Evolutionary conservation across 2,329 filamentous ascomycete genomes (phyloP).

Genomic region (Cadophora gregata): DNA sequence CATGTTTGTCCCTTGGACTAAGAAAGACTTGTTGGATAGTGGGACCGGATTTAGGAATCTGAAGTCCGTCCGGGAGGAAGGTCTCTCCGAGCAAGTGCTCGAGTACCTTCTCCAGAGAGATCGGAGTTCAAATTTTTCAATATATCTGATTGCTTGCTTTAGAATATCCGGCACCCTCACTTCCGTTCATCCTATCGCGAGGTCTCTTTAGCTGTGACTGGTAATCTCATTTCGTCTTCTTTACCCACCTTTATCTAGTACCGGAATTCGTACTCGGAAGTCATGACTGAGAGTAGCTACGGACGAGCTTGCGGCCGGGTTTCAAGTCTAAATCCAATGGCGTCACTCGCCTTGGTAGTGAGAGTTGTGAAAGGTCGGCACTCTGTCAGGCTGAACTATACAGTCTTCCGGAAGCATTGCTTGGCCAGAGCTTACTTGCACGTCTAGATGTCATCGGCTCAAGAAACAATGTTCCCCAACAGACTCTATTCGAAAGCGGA

Average conservation of each 20-base stretch:
- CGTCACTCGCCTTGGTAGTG: background rate
- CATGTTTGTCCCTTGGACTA: background rate
- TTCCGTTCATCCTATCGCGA: background rate
- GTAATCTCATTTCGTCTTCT: background rate
- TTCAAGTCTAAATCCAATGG: conserved; percentile 7
- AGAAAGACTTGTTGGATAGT: background rate
- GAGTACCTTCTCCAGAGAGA: background rate
- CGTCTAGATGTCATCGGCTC: conserved; percentile 1
- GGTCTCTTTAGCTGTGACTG: background rate
- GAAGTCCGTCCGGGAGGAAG: conserved; percentile 7
- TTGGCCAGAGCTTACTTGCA: background rate
- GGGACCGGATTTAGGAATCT: conserved; percentile 1
- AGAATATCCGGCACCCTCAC: background rate
- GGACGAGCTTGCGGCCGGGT: background rate
- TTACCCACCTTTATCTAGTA: background rate
- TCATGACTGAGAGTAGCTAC: conserved; percentile 6
- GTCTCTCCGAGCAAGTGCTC: background rate
- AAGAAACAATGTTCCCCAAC: background rate
- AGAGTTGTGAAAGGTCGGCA: background rate
- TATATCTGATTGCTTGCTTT: background rate
- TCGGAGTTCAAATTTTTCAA: background rate
- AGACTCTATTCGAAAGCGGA: background rate
- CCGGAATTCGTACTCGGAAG: background rate
- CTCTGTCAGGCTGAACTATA: background rate
- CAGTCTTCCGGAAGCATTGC: background rate